Conservation (phyloP, 2,329 filamentous ascomycete genomes). For the Colletotrichum sp. region DNA sequence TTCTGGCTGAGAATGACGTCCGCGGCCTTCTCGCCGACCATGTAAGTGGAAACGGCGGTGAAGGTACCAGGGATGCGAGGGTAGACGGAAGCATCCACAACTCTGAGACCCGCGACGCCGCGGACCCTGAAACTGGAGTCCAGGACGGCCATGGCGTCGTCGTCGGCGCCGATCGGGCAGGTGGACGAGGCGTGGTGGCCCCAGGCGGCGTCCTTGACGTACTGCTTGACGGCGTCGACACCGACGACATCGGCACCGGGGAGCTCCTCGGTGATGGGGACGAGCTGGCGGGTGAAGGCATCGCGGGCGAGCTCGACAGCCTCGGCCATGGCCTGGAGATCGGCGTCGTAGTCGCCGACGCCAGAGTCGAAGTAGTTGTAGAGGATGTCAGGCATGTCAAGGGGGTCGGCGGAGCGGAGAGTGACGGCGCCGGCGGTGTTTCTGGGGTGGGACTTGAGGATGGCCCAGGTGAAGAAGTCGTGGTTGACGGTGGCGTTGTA, state of each 20-base stretch:
- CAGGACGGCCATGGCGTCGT: conserved; percentile 45
- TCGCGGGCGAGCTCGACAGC: conserved; percentile 57
- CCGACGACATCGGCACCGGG: conserved; percentile 22
- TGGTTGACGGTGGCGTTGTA: conserved; percentile 32
- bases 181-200: conserved; percentile 38
- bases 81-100: conserved; percentile 52
- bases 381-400: conserved; percentile 65
- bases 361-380: conserved; percentile 67
- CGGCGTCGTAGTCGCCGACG: conserved; percentile 48
- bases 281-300: conserved; percentile 35
- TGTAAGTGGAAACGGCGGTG: conserved; percentile 35
- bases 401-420: conserved; percentile 65
- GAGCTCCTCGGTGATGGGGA: conserved; percentile 23
- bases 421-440: conserved; percentile 67
- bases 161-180: conserved; percentile 35
- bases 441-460: conserved; percentile 67
- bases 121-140: conserved; percentile 53
- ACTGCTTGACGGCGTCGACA: conserved; percentile 24
- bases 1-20: conserved; percentile 30
- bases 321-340: conserved; percentile 61
- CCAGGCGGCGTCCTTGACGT: conserved; percentile 35
- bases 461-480: conserved; percentile 50
- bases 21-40: conserved; percentile 38
- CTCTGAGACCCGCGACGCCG: conserved; percentile 49
- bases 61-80: conserved; percentile 39